These are phyloP conservation scores for Phoma sp. DNA, from an alignment of 2,329 filamentous ascomycete species.

Conservation along the genomic window DNA sequence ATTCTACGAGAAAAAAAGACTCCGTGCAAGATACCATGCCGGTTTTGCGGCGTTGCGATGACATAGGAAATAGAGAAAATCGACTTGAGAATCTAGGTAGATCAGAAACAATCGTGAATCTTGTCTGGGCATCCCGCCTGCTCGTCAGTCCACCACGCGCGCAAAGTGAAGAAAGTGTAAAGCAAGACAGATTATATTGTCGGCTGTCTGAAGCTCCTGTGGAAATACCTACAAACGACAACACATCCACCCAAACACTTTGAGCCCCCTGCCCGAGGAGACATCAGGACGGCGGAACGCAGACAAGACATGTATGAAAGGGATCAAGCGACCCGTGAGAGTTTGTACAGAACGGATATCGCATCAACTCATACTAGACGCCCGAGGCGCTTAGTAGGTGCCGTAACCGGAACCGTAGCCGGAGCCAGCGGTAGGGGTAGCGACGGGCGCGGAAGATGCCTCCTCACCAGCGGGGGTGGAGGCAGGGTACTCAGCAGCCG, in stretches of 20 bases:
- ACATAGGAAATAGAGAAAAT: constrained; percentile 15
- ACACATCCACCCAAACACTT: constrained; percentile 22
- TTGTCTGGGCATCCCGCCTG: constrained; percentile 1
- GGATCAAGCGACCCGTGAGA: constrained; percentile 29
- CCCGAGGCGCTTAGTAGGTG: constrained; percentile 30
- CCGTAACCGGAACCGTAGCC: constrained; percentile 27
- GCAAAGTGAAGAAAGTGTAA: constrained; percentile 6
- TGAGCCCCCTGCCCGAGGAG: constrained; percentile 29
- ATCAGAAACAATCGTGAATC: constrained; percentile 14
- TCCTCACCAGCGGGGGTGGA: constrained; percentile 17
- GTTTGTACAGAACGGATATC: constrained; percentile 25
- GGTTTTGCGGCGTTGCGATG: neutral
- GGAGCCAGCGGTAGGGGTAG: constrained; percentile 21
- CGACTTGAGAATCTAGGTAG: constrained; percentile 3
- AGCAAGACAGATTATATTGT: constrained; percentile 18
- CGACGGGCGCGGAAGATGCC: constrained; percentile 20
- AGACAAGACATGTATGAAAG: constrained; percentile 37
- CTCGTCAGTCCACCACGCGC: constrained; percentile 6
- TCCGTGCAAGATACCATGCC: constrained; percentile 5
- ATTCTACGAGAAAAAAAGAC: constrained; percentile 11
- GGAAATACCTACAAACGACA: constrained; percentile 26
- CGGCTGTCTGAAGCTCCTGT: constrained; percentile 14
- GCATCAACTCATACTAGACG: constrained; percentile 25
- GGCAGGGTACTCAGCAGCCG: constrained; percentile 10
- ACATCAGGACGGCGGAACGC: constrained; percentile 25